A percentile compares a stretch with the other conserved stretches of the same genome.
Conservation (phyloP, 441 rosid genomes). For the Euphorbia corollata region DNA sequence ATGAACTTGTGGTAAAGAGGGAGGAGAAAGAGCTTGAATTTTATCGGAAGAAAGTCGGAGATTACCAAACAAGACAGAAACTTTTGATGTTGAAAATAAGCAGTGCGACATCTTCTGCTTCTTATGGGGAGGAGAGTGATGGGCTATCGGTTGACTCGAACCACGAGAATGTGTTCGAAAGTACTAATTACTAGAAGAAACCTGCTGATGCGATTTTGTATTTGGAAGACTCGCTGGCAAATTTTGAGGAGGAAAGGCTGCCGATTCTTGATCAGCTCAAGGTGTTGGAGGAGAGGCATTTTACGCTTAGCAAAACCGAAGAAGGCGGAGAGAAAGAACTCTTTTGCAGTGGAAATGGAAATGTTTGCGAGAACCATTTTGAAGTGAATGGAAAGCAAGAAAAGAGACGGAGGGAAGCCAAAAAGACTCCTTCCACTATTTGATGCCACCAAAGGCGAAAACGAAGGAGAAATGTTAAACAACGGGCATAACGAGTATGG, state of each 20-base stretch:
- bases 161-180: constrained; percentile 36
- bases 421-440: constrained; percentile 77
- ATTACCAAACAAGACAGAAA: constrained; percentile 56
- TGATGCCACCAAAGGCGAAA: constrained; percentile 51
- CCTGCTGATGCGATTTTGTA: constrained; percentile 59
- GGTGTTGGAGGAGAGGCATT: constrained; percentile 68
- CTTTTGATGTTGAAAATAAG: constrained; percentile 36
- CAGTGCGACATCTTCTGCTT: constrained; percentile 42
- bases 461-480: constrained; percentile 31
- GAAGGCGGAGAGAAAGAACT: constrained; percentile 35
- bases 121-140: constrained; percentile 53
- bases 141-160: constrained; percentile 43
- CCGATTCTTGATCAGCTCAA: constrained; percentile 73
- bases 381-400: constrained; percentile 48
- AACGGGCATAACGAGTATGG: constrained; percentile 26
- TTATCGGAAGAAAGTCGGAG: constrained; percentile 47
- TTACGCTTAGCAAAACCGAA: constrained; percentile 37
- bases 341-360: constrained; percentile 36
- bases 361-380: constrained; percentile 33
- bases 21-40: constrained; percentile 67
- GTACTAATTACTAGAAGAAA: constrained; percentile 35
- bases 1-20: constrained; percentile 64
- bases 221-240: constrained; percentile 59
- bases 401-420: constrained; percentile 29
- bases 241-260: constrained; percentile 70